Conservation (phyloP, 352 stramenopile genomes). For the Pelagophyceae sp. region DNA sequence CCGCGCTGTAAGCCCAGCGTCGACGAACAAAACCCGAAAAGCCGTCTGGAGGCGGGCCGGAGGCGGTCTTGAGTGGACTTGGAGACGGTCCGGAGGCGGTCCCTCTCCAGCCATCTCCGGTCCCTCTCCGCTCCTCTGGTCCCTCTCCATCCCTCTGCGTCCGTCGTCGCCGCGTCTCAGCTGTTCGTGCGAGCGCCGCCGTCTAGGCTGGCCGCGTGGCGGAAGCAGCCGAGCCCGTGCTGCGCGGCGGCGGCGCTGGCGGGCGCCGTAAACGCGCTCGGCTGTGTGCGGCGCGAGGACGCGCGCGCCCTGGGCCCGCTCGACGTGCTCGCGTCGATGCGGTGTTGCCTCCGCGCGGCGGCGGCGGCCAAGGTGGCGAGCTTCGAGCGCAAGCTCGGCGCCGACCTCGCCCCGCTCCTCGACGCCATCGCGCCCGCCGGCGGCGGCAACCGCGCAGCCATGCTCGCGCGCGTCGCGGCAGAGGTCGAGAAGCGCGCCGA, state of each 20-base stretch:
- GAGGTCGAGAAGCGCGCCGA: background rate
- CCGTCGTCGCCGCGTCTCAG: too few species aligned
- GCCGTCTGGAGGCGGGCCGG: too few species aligned
- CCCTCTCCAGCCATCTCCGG: too few species aligned
- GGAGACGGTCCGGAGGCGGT: too few species aligned
- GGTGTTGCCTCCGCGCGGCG: slow-evolving; percentile 21
- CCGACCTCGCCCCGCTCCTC: slow-evolving; percentile 31
- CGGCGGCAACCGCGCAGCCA: slow-evolving; percentile 26
- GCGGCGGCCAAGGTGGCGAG: slow-evolving; percentile 27
- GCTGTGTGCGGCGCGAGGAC: slow-evolving; percentile 28
- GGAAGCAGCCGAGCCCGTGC: slow-evolving; percentile 53
- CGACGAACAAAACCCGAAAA: background rate
- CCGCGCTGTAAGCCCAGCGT: background rate
- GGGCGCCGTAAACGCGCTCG: slow-evolving; percentile 49
- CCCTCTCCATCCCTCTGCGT: too few species aligned
- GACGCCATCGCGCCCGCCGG: slow-evolving; percentile 13
- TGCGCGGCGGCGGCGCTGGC: slow-evolving; percentile 55
- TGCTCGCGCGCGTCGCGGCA: slow-evolving; percentile 21
- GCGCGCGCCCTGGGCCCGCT: slow-evolving; percentile 35
- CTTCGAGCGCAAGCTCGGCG: slow-evolving; percentile 30
- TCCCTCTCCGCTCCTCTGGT: too few species aligned
- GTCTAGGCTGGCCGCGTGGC: slow-evolving; percentile 41
- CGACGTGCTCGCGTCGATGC: slow-evolving; percentile 26
- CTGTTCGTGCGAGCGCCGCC: too few species aligned
- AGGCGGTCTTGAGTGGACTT: too few species aligned